Base-by-base conservation (phyloP, 805 yeast species). In the Zygosaccharomyces kombuchaensis region DNA sequence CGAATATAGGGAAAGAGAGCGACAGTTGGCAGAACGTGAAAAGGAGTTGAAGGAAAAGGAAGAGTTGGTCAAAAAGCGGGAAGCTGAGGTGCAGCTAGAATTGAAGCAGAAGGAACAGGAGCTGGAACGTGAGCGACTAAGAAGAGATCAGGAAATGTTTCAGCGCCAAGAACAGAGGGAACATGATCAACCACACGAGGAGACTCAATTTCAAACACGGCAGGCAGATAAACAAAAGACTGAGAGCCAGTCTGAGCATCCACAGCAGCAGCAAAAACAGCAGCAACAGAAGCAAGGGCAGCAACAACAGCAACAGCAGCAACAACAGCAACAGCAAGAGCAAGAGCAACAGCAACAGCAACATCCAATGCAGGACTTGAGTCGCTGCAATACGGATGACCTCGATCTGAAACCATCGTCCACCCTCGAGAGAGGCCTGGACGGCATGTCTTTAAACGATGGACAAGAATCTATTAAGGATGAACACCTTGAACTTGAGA, bases 391-490 rank as follows among this genome's bases (percentile, higher is more conserved):
- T 13, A 25, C 26, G 3, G 44, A 47, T 10, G 55, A 50, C 17
- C 29, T 51, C 10, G 45, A 52, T 42, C 34, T 54, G 21, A 43
- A 60, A 19, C 60, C 61, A 4, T 48, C 54, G 0, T 53, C 59
- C 34, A 37, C 51, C 10, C 37, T 57, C 21, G 60, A 51, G 35
- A 45, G 45, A n/a, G 62, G 61, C 1, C 35, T 59, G 35, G 43
- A 50, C n/a, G 36, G 47, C 4, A 26, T 59, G 19, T 43, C 55
- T 9, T 17, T 57, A 13, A 45, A 50, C 2, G 44, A 46, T 19
- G 40, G 40, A 29, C 40, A 19, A 9, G 34, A 27, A 21, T 12
- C 40, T 31, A 42, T 43, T 6, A 17, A 40, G n/a, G 12, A 7
- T 10, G 36, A 17, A 13, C 8, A 22, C 2, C 30, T 16, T 26